A percentile compares a stretch with the other conserved stretches of the same genome.
Conservation (phyloP, 108 stramenopile species). For the Hondaea fermentalgiana region DNA sequence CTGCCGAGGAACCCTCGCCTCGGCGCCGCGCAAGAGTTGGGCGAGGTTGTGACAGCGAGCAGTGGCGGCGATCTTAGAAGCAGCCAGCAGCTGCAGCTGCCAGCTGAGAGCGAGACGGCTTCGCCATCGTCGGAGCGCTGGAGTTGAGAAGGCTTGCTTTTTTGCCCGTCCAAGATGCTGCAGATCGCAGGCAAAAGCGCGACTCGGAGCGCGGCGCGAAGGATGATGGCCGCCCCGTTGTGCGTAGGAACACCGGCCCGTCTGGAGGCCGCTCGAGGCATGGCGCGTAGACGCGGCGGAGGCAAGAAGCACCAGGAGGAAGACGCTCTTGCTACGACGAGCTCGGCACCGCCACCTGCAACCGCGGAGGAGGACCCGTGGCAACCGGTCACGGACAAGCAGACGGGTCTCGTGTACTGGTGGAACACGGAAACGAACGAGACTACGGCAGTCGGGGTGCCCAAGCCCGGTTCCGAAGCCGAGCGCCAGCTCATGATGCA, state of each 20-base stretch:
- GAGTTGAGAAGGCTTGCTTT: no score
- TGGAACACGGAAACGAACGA: constrained; percentile 17
- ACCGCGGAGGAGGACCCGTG: neutral
- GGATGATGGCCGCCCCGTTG: neutral
- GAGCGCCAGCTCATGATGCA: neutral
- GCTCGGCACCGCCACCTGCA: neutral
- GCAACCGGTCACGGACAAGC: neutral
- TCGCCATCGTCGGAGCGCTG: no score
- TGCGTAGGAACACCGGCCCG: neutral
- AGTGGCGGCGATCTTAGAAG: no score
- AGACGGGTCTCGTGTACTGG: neutral
- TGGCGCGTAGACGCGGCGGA: neutral
- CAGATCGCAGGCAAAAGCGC: neutral
- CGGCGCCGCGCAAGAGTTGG: no score
- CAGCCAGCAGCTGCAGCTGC: no score
- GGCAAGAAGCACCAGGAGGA: neutral
- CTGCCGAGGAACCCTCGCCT: no score
- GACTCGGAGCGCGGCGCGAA: neutral
- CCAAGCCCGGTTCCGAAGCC: neutral
- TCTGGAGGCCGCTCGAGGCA: neutral
- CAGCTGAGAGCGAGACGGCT: no score
- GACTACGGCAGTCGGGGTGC: neutral
- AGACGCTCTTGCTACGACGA: neutral
- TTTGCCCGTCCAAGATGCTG: neutral
- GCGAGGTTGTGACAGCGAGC: no score